phyloP scores from a whole-genome alignment of 1,284 basidiomycete genomes.

The Mycosarcoma mackinlayi region DNA sequence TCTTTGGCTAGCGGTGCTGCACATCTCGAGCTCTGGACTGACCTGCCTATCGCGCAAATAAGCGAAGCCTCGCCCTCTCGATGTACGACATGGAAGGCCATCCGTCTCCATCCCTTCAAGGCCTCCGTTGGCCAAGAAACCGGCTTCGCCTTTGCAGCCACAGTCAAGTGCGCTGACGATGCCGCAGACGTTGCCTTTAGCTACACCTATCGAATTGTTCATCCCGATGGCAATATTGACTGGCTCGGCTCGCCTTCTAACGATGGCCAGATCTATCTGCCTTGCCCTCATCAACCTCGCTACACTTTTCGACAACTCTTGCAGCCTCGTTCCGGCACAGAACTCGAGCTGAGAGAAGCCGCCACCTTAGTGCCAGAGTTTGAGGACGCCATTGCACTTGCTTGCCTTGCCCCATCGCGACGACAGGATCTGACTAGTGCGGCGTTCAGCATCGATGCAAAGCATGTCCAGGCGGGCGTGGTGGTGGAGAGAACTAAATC shows the following conservation, averaged over 20 bases:
- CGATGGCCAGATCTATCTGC: slow-evolving; percentile 34
- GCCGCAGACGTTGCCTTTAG: slow-evolving; percentile 13
- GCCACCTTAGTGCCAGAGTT: background rate
- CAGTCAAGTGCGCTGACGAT: slow-evolving; percentile 15
- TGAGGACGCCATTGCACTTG: slow-evolving; percentile 2
- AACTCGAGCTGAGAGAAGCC: slow-evolving; percentile 2
- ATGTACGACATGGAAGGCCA: slow-evolving; percentile 22
- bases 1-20: slow-evolving; percentile 27
- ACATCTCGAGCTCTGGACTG: slow-evolving; percentile 38
- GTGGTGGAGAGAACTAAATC: slow-evolving; percentile 48
- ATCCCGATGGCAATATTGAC: slow-evolving; percentile 41
- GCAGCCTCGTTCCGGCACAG: slow-evolving; percentile 8
- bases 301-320: slow-evolving; percentile 19
- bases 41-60: slow-evolving; percentile 16
- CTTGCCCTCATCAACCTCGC: background rate
- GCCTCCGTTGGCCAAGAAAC: background rate
- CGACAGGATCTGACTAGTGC: background rate
- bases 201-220: slow-evolving; percentile 43
- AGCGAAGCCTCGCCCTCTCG: slow-evolving; percentile 14
- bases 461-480: slow-evolving; percentile 23
- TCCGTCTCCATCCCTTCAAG: slow-evolving; percentile 11
- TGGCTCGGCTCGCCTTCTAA: slow-evolving; percentile 42
- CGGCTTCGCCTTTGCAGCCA: slow-evolving; percentile 29
- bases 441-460: slow-evolving; percentile 24
- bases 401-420: slow-evolving; percentile 1